Evolutionary conservation across 2,329 filamentous ascomycete species (phyloP).

Genomic region (Paecilomyces sp.): DNA sequence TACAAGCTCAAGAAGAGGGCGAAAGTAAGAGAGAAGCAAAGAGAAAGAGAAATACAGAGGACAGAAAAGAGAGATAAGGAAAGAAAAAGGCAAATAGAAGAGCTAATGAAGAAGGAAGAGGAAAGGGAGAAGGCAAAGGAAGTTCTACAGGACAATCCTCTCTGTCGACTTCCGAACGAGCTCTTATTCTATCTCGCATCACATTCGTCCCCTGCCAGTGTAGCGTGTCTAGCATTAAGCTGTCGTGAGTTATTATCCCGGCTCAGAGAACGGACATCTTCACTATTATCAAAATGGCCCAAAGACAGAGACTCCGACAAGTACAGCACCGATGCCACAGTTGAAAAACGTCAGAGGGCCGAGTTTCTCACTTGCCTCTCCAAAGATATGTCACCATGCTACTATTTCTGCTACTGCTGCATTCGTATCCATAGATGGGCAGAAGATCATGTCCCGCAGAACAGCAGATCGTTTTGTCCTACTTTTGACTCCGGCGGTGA

Average conservation of each 20-base stretch:
- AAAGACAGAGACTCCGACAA: neutral
- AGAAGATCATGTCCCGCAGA: neutral
- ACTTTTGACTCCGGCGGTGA: neutral
- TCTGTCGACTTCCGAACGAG: neutral
- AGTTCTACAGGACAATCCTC: slow-evolving; percentile 12
- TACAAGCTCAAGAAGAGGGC: no score
- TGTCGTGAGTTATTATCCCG: slow-evolving; percentile 1
- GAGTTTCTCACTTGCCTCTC: slow-evolving; percentile 1
- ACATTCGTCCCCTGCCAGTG: slow-evolving; percentile 1
- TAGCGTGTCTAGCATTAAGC: slow-evolving; percentile 1
- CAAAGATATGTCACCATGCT: neutral
- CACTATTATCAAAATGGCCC: neutral
- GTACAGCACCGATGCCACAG: neutral
- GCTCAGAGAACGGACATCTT: neutral
- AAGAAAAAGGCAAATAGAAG: no score
- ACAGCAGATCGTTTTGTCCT: neutral
- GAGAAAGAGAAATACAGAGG: no score
- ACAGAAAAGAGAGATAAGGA: no score
- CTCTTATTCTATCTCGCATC: slow-evolving; percentile 1
- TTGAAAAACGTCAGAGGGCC: neutral
- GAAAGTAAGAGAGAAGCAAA: no score
- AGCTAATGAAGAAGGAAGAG: no score
- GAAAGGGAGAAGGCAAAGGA: no score
- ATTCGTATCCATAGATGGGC: slow-evolving; percentile 1
- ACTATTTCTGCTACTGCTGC: slow-evolving; percentile 1